Base-by-base conservation (phyloP, 495 filamentous ascomycete species). In the Trichoderma gamsii region DNA sequence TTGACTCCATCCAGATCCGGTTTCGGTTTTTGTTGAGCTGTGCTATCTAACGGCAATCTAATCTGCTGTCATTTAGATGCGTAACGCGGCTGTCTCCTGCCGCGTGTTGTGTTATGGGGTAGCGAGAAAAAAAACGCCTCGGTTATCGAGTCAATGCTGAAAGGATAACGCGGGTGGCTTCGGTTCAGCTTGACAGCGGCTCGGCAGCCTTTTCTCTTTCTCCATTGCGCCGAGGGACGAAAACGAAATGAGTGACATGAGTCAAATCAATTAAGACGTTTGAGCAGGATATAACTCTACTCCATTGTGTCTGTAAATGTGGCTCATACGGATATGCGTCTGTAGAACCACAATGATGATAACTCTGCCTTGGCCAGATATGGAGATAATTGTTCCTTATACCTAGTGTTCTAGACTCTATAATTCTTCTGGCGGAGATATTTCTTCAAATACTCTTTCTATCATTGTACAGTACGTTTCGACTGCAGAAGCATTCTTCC, bases 21-120 rank as follows among this genome's bases (percentile, higher is more conserved):
- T 21, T 11, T 21, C 49, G 27, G 16, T 12, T 23, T 61, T 61
- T 61, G 56, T 61, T 61, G 56, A 12, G 56, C 56, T 13, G 4
- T 11, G 3, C 12, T 25, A 16, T 12, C 23, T 13, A 13, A 32
- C 18, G 25, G 7, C 8, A 15, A 3, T 23, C 23, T 25, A 52
- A 52, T 23, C 49, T 52, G 49, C 49, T 52, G 49, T 52, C 49
- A 52, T 52, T 52, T 52, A 23, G 49, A 52, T 52, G 49, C 49
- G 49, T 52, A 52, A 61, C 27, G n/a, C 25, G 56, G n/a, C 13
- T 15, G 21, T 43, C 13, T 11, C 64, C 32, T 65, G 61, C 64
- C 35, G 23, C 64, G 64, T 38, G 5, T 38, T 38, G 35, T 38
- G 35, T 5, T 38, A 38, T 38, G 35, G 35, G 35, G 35, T 38